These are phyloP conservation scores for Stipa capillata DNA, from an alignment of 176 grass and related monocot species.

Conservation along the genomic window DNA sequence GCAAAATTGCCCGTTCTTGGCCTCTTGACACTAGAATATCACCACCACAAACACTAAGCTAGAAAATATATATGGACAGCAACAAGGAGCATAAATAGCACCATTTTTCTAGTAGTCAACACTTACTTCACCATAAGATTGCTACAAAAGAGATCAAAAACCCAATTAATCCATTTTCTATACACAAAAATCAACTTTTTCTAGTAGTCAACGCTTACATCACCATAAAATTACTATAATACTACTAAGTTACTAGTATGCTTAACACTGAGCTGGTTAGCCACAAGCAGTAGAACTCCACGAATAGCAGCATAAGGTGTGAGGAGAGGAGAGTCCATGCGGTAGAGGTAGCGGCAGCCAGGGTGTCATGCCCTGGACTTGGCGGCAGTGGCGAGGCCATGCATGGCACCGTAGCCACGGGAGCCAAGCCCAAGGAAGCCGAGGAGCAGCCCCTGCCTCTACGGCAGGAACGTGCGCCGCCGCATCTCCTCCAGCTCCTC, in stretches of 20 bases:
- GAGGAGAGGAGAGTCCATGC: neutral
- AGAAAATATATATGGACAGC: neutral
- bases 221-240: too few relatives aligned
- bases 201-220: too few relatives aligned
- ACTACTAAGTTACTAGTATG: neutral
- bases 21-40: neutral
- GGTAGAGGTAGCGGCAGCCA: neutral
- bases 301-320: neutral
- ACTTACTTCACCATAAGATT: neutral
- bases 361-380: constrained; percentile 29
- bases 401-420: constrained; percentile 47
- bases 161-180: neutral
- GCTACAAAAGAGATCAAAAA: constrained; percentile 10
- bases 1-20: neutral
- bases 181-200: constrained; percentile 18
- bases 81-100: neutral
- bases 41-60: neutral
- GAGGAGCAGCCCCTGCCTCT: constrained; percentile 54
- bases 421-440: constrained; percentile 65
- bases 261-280: constrained; percentile 6
- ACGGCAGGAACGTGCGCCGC: constrained; percentile 80
- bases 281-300: neutral
- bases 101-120: neutral
- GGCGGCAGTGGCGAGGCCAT: constrained; percentile 38
- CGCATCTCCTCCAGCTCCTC: constrained; percentile 78